Evolutionary conservation across 139 green algal genomes (phyloP).

Genomic region (Asterochloris erici): DNA sequence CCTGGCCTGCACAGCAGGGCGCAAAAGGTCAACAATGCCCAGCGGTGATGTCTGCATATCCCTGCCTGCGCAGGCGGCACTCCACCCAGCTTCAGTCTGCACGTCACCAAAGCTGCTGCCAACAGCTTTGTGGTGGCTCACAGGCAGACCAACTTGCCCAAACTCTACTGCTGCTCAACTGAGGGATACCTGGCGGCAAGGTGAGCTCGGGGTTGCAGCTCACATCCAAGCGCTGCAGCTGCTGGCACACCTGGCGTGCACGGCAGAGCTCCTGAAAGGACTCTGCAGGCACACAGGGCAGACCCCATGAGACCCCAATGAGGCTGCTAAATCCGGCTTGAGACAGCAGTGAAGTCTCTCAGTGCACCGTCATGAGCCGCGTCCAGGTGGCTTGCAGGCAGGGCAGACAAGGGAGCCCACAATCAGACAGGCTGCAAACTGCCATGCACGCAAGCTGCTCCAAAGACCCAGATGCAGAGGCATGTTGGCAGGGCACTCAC

Average conservation of each 20-base stretch:
- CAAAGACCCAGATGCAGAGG: no score
- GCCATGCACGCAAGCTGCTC: no score
- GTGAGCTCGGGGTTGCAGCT: constrained; percentile 6
- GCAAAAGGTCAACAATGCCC: not conserved
- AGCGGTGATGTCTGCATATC: not conserved
- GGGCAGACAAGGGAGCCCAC: no score
- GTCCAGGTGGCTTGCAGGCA: no score
- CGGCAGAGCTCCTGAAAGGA: not conserved
- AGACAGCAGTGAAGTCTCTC: not conserved
- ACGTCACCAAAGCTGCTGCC: not conserved
- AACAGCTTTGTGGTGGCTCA: not conserved
- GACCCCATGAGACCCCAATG: not conserved
- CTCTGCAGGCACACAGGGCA: not conserved
- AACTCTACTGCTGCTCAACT: not conserved
- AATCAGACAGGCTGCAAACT: no score
- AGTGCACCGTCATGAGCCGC: not conserved
- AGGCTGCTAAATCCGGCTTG: not conserved
- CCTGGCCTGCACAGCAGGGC: constrained; percentile 2
- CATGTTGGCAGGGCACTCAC: not conserved
- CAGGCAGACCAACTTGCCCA: not conserved
- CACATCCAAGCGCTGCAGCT: constrained; percentile 15
- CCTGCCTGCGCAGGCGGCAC: not conserved
- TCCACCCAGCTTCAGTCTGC: not conserved
- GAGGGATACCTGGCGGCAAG: not conserved
- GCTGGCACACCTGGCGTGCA: not conserved